Evolutionary conservation across 352 stramenopile species (phyloP), one percentile per base, ranked within the genome.

Genomic region (Globisporangium perplexum): DNA sequence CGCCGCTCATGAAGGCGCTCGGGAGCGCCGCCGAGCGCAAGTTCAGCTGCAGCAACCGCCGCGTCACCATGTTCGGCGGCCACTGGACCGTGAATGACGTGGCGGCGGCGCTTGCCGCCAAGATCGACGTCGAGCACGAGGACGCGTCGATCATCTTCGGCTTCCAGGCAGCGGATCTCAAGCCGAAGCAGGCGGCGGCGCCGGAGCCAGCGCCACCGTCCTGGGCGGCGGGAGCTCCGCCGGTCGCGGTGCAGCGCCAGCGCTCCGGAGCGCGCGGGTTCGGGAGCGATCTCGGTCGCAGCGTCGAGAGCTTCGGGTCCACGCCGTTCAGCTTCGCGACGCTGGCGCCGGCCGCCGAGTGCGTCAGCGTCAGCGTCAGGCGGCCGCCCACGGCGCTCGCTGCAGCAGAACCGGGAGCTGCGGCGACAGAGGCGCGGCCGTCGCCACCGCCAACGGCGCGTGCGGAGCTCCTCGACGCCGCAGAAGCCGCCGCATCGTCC

Each of bases 81-180:
- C 26, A 45, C 17, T 52, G 42, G 52, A 46, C 42, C 22, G 30
- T 58, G 20, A 36, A 26, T 18, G 52, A 53, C 2, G 52, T 35
- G 4, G 43, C 42, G 15, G 18, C 41, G 1, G 52, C 31, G 22
- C 42, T 58, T 17, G 52, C 23, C 4, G 28, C 22, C 22, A 52
- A 44, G 30, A 58, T 46, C 38, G 35, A 50, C 41, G 26, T 22
- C 18, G 48, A 56, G 10, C n/a, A 49, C 26, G 28, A 28, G 7
- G 50, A 43, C 20, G 28, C 30, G 1, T 56, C 50, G 11, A 43
- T 56, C 41, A 20, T 50, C 24, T 56, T 56, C 18, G 50, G 50
- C 41, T 43, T 56, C 28, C 50, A 56, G 28, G 1, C 8, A 5
- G 31, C 31, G 5, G 31, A 38, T 38, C 31, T 38, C 31, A 38